Evolutionary conservation across 805 yeast species (phyloP).

Genomic region (Metschnikowia matae): DNA sequence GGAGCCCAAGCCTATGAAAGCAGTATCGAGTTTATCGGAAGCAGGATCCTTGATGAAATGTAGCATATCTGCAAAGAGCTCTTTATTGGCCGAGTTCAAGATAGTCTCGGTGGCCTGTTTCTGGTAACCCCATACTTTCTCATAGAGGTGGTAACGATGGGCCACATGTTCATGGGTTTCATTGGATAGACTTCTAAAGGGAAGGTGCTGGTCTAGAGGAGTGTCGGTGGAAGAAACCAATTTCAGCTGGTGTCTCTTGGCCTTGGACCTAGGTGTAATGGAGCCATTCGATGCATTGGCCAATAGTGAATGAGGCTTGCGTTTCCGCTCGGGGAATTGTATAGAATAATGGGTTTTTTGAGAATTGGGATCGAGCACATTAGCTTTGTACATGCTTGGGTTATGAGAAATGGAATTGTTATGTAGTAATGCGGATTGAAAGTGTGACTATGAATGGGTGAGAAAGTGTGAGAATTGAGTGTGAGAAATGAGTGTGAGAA

Average conservation of each 20-base stretch:
- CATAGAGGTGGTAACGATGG: conserved; percentile 23
- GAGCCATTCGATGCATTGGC: background rate
- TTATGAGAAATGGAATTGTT: background rate
- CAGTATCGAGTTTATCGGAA: conserved; percentile 25
- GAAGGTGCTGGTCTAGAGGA: conserved; percentile 6
- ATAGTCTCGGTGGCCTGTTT: conserved; percentile 24
- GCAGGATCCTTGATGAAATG: conserved; percentile 20
- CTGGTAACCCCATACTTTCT: conserved; percentile 29
- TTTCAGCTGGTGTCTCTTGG: background rate
- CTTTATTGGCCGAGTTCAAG: conserved; percentile 30
- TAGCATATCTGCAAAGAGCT: conserved; percentile 25
- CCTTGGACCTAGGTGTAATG: background rate
- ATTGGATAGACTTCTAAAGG: conserved; percentile 22
- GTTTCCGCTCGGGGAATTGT: conserved; percentile 3
- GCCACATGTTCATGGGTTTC: conserved; percentile 22
- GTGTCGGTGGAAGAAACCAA: background rate
- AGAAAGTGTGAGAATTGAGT: no score
- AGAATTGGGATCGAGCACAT: conserved; percentile 13
- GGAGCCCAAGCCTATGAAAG: conserved; percentile 35
- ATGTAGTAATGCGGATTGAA: background rate
- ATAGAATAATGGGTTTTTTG: conserved; percentile 36
- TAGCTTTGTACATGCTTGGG: background rate
- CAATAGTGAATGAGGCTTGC: no score
- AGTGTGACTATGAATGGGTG: no score
- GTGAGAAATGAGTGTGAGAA: no score